Evolutionary conservation across 257 asterid species (phyloP).

Genomic region (Jaltomata sinuosa): DNA sequence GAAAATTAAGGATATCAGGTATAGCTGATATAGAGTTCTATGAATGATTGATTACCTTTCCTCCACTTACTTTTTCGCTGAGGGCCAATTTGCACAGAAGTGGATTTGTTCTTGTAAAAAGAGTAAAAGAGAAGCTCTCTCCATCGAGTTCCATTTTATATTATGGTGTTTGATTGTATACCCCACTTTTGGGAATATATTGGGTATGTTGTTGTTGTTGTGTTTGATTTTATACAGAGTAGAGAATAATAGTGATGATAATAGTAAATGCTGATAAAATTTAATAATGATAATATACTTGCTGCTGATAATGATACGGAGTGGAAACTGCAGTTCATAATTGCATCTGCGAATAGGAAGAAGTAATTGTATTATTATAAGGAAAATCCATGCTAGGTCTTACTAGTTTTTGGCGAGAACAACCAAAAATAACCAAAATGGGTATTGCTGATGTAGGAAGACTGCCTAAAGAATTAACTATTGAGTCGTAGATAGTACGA

Average conservation of each 20-base stretch:
- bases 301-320: neutral
- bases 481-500: neutral
- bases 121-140: neutral
- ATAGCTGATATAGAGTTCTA: no score
- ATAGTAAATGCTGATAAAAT: neutral
- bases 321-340: neutral
- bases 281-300: neutral
- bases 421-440: neutral
- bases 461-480: neutral
- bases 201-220: no score
- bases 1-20: no score
- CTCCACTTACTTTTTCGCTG: no score
- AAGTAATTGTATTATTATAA: neutral
- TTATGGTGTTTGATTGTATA: neutral
- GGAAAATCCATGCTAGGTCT: neutral
- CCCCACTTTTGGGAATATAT: no score
- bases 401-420: neutral
- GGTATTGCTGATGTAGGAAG: neutral
- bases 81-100: no score
- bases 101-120: neutral
- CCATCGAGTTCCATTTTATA: neutral
- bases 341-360: neutral
- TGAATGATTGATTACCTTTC: no score
- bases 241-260: neutral
- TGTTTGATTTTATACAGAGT: neutral